Evolutionary conservation across 2,329 filamentous ascomycete genomes (phyloP).

Genomic region (Colletotrichum noveboracense): DNA sequence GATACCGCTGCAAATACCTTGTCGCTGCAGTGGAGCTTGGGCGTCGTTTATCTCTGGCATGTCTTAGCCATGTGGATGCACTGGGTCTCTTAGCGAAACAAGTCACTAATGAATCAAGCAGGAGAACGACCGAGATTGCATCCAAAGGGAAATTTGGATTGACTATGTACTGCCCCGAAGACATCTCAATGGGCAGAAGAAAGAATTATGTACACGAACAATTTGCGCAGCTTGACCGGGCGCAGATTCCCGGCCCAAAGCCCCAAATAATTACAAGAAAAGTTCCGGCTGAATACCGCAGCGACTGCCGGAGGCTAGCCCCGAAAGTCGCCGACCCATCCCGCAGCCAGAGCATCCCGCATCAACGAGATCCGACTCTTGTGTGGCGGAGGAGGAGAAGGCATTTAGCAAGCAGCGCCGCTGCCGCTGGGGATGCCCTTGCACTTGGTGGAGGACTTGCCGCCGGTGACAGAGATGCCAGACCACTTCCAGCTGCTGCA

Average conservation of each 20-base stretch:
- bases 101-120: background rate
- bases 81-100: background rate
- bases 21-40: background rate
- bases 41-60: background rate
- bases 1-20: background rate
- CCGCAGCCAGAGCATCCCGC: background rate
- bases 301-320: background rate
- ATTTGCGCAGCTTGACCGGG: background rate
- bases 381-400: background rate
- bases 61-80: background rate
- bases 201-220: constrained; percentile 10
- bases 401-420: constrained; percentile 15
- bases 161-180: background rate
- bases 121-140: background rate
- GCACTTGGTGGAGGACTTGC: constrained; percentile 40
- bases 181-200: background rate
- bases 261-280: background rate
- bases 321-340: background rate
- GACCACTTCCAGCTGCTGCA: constrained; percentile 60
- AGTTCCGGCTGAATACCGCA: background rate
- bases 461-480: constrained; percentile 54
- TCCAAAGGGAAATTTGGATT: background rate
- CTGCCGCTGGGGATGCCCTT: constrained; percentile 28
- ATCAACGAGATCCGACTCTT: background rate
- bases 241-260: background rate